Evolutionary conservation across 768 basidiomycete genomes (phyloP), one percentile per base, ranked within the genome.

Genomic region (Boletus pseudopeckii): DNA sequence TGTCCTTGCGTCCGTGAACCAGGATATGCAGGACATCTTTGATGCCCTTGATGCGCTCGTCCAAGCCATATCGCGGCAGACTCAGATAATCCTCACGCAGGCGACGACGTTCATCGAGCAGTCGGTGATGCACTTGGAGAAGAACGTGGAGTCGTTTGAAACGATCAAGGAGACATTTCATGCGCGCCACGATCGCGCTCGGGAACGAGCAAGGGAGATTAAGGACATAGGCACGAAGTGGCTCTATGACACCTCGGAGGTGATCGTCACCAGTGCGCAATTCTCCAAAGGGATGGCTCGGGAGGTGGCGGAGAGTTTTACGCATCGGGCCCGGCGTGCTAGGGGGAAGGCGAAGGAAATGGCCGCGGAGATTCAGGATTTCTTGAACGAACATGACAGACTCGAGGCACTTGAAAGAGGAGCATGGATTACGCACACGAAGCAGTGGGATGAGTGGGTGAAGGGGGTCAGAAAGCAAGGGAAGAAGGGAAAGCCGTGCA

Each of bases 21-120:
- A 71, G 48, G 85, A 86, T 52, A 66, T 84, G 47, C 72, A 77
- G 20, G 84, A 85, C 57, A 71, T 86, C 18, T 64, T 80, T 33
- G 79, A 80, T 24, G 83, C 82, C 4, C 72, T 87, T 30, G 85
- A 87, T 57, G 80, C 77, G 1, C 74, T 87, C 34, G 69, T 78
- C 54, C 71, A 68, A 32, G 77, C 77, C 40, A 77, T 86, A 48
- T 75, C 74, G 11, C 73, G 71, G 47, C 82, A 85, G 54, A 68
- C 66, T 9, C 64, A 64, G 36, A 55, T 60, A 4, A 42, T 70
- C 11, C 48, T 69, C 20, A 36, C 46, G 4, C 61, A 69, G 24
- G 79, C 78, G 13, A 67, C 75, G 34, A 59, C 60, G 22, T 67
- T 80, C 48, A 67, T 84, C 38, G 70, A 75, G 45, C 74, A 78